Evolutionary conservation across 202 grass and related monocot species (phyloP).

Genomic region (Setaria italica): DNA sequence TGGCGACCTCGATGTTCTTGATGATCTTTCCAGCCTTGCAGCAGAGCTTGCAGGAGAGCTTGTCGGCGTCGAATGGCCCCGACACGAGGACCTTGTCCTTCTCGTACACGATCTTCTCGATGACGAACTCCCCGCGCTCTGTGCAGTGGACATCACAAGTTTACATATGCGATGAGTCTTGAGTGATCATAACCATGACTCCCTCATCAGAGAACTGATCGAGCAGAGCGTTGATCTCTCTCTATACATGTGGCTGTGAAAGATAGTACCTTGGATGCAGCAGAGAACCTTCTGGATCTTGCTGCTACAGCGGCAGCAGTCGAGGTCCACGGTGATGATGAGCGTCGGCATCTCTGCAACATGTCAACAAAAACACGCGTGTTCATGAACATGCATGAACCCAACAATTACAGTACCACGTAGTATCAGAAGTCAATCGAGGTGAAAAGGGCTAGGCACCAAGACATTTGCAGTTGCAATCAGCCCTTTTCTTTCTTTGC

Average conservation of each 20-base stretch:
- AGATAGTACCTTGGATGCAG: constrained; percentile 33
- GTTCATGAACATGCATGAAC: background rate
- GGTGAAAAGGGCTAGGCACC: no score
- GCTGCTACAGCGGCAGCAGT: constrained; percentile 56
- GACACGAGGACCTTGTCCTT: constrained; percentile 45
- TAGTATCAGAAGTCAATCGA: no score
- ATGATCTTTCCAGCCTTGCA: constrained; percentile 53
- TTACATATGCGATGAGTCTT: no score
- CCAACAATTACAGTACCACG: background rate
- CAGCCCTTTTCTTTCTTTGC: no score
- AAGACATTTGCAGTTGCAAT: no score
- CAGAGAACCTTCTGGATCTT: constrained; percentile 57
- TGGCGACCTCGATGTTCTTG: constrained; percentile 51
- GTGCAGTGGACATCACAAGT: background rate
- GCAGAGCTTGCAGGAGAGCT: constrained; percentile 37
- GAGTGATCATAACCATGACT: no score
- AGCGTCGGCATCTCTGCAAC: constrained; percentile 39
- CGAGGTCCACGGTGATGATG: constrained; percentile 41
- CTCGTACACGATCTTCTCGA: constrained; percentile 59
- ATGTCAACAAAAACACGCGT: background rate
- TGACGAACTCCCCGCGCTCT: constrained; percentile 38
- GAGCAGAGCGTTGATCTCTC: no score
- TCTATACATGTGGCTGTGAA: no score
- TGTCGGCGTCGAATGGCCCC: constrained; percentile 51
- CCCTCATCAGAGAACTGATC: no score